Evolutionary conservation across 306 rosid genomes (phyloP).

Genomic region (Bauhinia variegata): DNA sequence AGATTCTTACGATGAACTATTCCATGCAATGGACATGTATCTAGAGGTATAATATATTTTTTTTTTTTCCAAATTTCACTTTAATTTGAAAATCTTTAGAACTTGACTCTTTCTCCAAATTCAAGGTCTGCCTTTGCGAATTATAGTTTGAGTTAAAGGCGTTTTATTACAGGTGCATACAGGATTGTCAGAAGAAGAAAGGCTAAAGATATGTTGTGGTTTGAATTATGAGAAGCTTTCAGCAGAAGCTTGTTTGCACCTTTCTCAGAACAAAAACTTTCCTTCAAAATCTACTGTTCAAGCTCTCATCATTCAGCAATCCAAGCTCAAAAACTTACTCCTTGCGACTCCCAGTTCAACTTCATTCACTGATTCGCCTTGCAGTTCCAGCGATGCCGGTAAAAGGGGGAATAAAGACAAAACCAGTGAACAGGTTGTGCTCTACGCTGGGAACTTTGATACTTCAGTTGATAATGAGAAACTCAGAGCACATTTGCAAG

Average conservation of each 20-base stretch:
- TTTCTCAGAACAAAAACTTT: slow-evolving; percentile 68
- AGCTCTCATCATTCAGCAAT: slow-evolving; percentile 63
- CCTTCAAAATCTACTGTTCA: slow-evolving; percentile 68
- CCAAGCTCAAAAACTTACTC: slow-evolving; percentile 67
- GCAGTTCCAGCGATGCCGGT: slow-evolving; percentile 34
- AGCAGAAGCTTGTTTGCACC: slow-evolving; percentile 57
- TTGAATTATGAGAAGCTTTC: slow-evolving; percentile 83
- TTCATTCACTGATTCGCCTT: slow-evolving; percentile 48
- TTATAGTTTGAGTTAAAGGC: slow-evolving; percentile 30
- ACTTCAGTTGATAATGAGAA: slow-evolving; percentile 59
- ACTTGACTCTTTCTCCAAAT: neutral
- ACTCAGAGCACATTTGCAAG: slow-evolving; percentile 78
- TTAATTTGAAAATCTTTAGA: neutral
- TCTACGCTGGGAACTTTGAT: slow-evolving; percentile 62
- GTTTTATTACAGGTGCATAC: slow-evolving; percentile 68
- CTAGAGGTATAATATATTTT: slow-evolving; percentile 83
- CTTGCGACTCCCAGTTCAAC: slow-evolving; percentile 38
- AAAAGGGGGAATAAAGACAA: slow-evolving; percentile 51
- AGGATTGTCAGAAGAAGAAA: slow-evolving; percentile 76
- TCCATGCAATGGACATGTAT: slow-evolving; percentile 81
- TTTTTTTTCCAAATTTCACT: slow-evolving; percentile 7
- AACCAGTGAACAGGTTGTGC: slow-evolving; percentile 56
- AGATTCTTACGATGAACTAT: slow-evolving; percentile 79
- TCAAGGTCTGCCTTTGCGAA: neutral
- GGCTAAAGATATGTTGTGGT: slow-evolving; percentile 65